phyloP scores from a whole-genome alignment of 225 moss, liverwort and hornwort genomes.

The Anthoceros angustus region DNA sequence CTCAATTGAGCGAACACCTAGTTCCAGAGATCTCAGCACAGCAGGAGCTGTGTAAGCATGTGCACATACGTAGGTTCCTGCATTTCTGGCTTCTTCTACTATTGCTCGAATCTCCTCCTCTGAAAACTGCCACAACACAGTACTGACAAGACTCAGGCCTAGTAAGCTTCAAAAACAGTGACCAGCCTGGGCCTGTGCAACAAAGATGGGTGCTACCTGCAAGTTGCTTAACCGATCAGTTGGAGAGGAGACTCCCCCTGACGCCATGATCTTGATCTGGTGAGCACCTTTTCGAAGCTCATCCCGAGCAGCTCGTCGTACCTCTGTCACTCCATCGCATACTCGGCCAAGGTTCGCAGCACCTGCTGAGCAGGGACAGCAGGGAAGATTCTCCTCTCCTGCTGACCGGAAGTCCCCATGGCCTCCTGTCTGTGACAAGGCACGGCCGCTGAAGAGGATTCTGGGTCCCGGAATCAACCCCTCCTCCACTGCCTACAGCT shows the following conservation, averaged over 20 bases:
- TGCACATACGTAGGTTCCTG: slow-evolving; percentile 38
- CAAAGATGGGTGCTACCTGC: slow-evolving; percentile 14
- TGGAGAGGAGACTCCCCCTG: slow-evolving; percentile 48
- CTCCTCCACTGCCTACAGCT: slow-evolving; percentile 33
- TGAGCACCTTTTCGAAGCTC: slow-evolving; percentile 43
- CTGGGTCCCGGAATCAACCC: slow-evolving; percentile 39
- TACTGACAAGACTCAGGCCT: neutral
- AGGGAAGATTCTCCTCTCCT: slow-evolving; percentile 24
- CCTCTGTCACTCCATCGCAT: slow-evolving; percentile 37
- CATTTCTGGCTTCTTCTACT: slow-evolving; percentile 42
- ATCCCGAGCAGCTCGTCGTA: slow-evolving; percentile 34
- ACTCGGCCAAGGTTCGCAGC: slow-evolving; percentile 23
- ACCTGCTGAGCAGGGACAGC: slow-evolving; percentile 20
- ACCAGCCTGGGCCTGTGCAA: neutral
- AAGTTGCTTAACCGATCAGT: slow-evolving; percentile 38
- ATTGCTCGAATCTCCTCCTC: slow-evolving; percentile 36
- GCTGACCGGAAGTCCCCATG: slow-evolving; percentile 47
- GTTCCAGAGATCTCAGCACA: slow-evolving; percentile 37
- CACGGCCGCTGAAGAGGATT: slow-evolving; percentile 40
- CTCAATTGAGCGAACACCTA: slow-evolving; percentile 52
- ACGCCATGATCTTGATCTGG: slow-evolving; percentile 57
- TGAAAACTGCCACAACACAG: slow-evolving; percentile 18
- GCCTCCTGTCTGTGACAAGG: slow-evolving; percentile 49
- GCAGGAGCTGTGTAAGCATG: slow-evolving; percentile 49
- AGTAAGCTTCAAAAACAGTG: neutral